These are phyloP conservation scores for Coprinellus aureogranulatus DNA, from an alignment of 768 basidiomycete species.

Conservation along the genomic window DNA sequence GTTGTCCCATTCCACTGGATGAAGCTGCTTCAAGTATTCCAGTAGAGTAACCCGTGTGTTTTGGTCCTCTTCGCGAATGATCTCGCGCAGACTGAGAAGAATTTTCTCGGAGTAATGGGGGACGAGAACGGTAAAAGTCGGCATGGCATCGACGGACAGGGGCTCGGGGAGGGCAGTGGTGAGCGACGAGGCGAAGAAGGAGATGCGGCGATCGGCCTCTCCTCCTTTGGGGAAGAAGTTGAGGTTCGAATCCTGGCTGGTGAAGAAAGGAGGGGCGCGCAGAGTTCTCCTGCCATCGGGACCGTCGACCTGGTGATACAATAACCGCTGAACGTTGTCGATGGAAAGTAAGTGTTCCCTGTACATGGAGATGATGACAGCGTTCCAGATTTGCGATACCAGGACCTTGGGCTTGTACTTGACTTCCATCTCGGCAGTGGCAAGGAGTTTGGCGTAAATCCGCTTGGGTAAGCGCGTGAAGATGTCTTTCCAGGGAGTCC, in stretches of 20 bases:
- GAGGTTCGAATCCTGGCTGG: slow-evolving; percentile 74
- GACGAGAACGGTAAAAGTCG: slow-evolving; percentile 98
- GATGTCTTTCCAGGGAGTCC: slow-evolving; percentile 99
- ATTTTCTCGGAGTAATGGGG: slow-evolving; percentile 99
- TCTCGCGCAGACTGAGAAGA: slow-evolving; percentile 91
- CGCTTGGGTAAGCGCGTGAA: slow-evolving; percentile 95
- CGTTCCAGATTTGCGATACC: slow-evolving; percentile 99
- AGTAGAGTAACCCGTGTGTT: slow-evolving; percentile 95
- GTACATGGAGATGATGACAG: slow-evolving; percentile 99
- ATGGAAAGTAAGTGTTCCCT: slow-evolving; percentile 97
- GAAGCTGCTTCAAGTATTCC: slow-evolving; percentile 97
- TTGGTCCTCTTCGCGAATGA: slow-evolving; percentile 96
- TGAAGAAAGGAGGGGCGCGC: slow-evolving; percentile 97
- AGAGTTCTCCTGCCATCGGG: slow-evolving; percentile 87
- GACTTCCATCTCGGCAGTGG: slow-evolving; percentile 97
- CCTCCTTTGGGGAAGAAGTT: slow-evolving; percentile 93
- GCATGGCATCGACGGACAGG: slow-evolving; percentile 96
- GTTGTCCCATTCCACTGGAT: slow-evolving; percentile 99
- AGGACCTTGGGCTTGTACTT: slow-evolving; percentile 99
- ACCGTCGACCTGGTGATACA: slow-evolving; percentile 95
- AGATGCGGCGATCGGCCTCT: slow-evolving; percentile 96
- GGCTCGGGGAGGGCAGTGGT: slow-evolving; percentile 95
- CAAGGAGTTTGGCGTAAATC: slow-evolving; percentile 95
- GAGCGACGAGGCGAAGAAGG: slow-evolving; percentile 97
- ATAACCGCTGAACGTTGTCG: slow-evolving; percentile 93